Base-by-base conservation (phyloP, 2,329 filamentous ascomycete species). In the Scedosporium aurantiacum region DNA sequence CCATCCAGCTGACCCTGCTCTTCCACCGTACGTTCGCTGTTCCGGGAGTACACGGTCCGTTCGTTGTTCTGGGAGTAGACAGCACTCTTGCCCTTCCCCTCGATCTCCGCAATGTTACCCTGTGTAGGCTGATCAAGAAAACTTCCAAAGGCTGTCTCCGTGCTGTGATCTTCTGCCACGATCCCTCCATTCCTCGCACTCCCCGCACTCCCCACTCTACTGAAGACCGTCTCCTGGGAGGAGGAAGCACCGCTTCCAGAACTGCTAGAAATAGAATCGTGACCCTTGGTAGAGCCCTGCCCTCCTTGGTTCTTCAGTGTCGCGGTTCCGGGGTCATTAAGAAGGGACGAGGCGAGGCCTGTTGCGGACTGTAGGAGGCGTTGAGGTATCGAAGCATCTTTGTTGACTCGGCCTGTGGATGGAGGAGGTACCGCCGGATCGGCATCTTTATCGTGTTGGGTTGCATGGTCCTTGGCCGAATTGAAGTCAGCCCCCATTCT, bases 1-100 rank as follows among this genome's bases (percentile, higher is more conserved):
- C 76, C 76, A 61, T 78, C 76, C 1, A 62, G 61, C 14, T 63
- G 64, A 62, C 77, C 69, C 52, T 75, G 74, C 55, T 72, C 69
- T 16, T 67, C 64, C 4, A 74, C 67, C 10, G 73, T 67, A 16
- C 63, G 62, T n/a, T 32, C 54, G 7, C 10, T 3, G 23, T 64
- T 27, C 63, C 64, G 18, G 59, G 63, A 32, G 57, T 62, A 60
- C 4, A 74, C 67, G 8, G 73, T 67, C 14, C 63, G 62, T n/a
- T 32, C 54, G 7, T 5, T 3, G 23, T 64, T 27, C 63, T 64
- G 18, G 59, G 63, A 32, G 57, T 62, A 60, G 60, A 63, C 37
- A 64, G 60, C 52, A 60, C 52, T 60, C 47, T 65, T 25, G 14
- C 60, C 63, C 50, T 63, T 56, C 54, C 62, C 64, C 58, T 63